A percentile compares a stretch with the other conserved stretches of the same genome.
These are phyloP conservation scores for Talaromyces sp. DNA, from an alignment of 2,329 filamentous ascomycete genomes.

Conservation along the genomic window DNA sequence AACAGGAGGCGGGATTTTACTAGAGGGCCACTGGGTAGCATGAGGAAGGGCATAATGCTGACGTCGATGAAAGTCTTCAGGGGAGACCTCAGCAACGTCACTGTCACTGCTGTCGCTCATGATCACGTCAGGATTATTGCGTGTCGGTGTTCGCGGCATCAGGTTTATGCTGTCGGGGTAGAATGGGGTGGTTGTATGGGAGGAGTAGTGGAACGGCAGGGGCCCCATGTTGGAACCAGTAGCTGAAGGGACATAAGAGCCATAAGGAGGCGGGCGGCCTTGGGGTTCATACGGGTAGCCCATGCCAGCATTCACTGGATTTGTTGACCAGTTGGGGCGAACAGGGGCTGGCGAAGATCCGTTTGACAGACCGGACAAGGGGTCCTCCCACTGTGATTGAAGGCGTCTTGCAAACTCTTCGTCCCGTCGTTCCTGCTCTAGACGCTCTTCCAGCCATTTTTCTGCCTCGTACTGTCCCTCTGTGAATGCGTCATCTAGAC, in stretches of 20 bases:
- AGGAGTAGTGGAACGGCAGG: not conserved
- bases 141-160: not conserved
- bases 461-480: slow-evolving; percentile 27
- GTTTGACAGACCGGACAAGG: not conserved
- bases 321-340: not conserved
- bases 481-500: slow-evolving; percentile 23
- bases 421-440: slow-evolving; percentile 32
- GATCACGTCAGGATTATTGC: not conserved
- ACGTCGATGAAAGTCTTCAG: slow-evolving; percentile 4
- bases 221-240: not conserved
- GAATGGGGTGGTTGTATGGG: slow-evolving; percentile 1
- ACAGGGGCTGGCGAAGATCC: not conserved
- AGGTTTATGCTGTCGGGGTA: not conserved
- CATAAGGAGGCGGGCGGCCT: not conserved
- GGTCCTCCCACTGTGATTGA: slow-evolving; percentile 23
- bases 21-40: not conserved
- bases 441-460: slow-evolving; percentile 24
- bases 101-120: slow-evolving; percentile 23
- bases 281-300: not conserved
- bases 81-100: slow-evolving; percentile 29
- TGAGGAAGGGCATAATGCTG: not conserved
- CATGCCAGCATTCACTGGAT: not conserved
- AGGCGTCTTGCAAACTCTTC: slow-evolving; percentile 35
- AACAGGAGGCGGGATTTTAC: not conserved
- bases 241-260: not conserved